Base-by-base conservation (phyloP, 257 asterid genomes). In the Linaria vulgaris region DNA sequence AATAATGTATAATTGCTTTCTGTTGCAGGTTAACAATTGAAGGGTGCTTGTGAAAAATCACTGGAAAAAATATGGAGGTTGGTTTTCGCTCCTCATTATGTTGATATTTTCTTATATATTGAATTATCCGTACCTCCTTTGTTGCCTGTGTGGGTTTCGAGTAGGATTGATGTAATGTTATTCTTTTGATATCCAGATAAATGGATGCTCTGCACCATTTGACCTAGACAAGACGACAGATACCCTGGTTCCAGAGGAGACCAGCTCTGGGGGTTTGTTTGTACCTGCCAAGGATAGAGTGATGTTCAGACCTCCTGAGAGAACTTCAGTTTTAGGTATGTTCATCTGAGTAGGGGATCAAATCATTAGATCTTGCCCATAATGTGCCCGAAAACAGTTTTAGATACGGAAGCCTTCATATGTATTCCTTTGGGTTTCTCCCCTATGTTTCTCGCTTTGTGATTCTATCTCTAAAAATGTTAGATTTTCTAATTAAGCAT, bases 261-360 rank as follows among this genome's bases (percentile, higher is more conserved):
- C 83, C 7, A 54, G 67, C 46, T 46, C 54, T 27, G 96, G 96
- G 10, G 96, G 98, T 56, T 68, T 91, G 70, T 65, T 71, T 47
- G 66, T 80, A 52, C 83, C 86, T 5, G 95, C 83, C 47, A 84
- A 79, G 79, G 95, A 86, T 55, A 73, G 85, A 74, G 79, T 91
- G 9, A 74, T 85, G 43, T 91, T 83, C 69, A 74, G 82, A 71
- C 80, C 82, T 48, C 59, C 82, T 0, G 95, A 86, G 75, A 73
- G 82, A 63, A 91, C 84, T 80, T 91, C 97, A 1, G 73, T 72
- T 61, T 61, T 88, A 74, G 98, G 98, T 88, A 80, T 56, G 74
- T 56, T 74, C 41, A 20, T 57, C 12, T 59, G 9, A 15, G 3
- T 10, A 5, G 24, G 17, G 59, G 13, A 17, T 67, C 52, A 59